These are phyloP conservation scores for Nakazawaea pomicola DNA, from an alignment of 805 yeast genomes.

Conservation along the genomic window DNA sequence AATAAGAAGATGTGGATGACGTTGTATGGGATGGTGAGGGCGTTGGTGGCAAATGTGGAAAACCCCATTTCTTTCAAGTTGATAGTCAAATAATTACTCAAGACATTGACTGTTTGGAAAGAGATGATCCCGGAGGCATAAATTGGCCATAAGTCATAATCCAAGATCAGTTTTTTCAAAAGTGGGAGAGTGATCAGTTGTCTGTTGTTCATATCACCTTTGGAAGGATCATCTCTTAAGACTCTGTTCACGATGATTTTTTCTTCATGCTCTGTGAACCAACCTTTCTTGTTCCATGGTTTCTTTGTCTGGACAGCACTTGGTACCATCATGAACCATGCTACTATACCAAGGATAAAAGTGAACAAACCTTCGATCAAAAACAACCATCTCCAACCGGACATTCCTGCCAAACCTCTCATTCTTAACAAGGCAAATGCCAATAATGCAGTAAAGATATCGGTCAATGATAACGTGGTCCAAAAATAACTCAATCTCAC, in stretches of 20 bases:
- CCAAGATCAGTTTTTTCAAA: slow-evolving; percentile 36
- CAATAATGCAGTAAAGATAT: slow-evolving; percentile 38
- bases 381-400: slow-evolving; percentile 35
- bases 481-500: slow-evolving; percentile 54
- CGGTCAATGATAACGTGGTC: slow-evolving; percentile 32
- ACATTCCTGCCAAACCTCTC: slow-evolving; percentile 20
- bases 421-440: slow-evolving; percentile 44
- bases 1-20: slow-evolving; percentile 32
- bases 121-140: slow-evolving; percentile 41
- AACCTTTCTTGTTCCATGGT: slow-evolving; percentile 45
- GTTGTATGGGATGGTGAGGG: slow-evolving; percentile 47
- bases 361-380: slow-evolving; percentile 25
- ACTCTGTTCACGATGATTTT: slow-evolving; percentile 35
- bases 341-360: slow-evolving; percentile 36
- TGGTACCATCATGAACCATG: slow-evolving; percentile 50
- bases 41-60: slow-evolving; percentile 44
- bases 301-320: slow-evolving; percentile 48
- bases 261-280: slow-evolving; percentile 33
- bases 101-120: slow-evolving; percentile 32
- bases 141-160: slow-evolving; percentile 53
- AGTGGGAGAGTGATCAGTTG: slow-evolving; percentile 40
- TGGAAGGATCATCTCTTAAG: slow-evolving; percentile 37
- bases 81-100: slow-evolving; percentile 42
- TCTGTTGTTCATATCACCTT: slow-evolving; percentile 61
- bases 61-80: slow-evolving; percentile 47